phyloP scores from a whole-genome alignment of 164 flowering plant species.

The Annona squamosa region DNA sequence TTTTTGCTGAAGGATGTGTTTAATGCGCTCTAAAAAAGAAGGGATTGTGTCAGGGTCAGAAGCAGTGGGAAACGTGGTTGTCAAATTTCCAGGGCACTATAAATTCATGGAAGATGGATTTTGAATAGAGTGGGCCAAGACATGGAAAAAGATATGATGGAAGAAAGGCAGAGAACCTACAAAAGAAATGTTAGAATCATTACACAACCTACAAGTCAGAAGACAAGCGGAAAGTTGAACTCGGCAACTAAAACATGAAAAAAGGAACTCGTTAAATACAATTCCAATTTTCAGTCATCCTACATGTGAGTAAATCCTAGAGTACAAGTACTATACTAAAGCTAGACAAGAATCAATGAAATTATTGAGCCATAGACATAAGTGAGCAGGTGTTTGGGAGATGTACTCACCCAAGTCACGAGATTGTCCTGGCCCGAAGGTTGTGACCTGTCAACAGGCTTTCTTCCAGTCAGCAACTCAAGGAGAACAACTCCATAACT shows the following conservation, averaged over 20 bases:
- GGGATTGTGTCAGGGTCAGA: too few relatives aligned
- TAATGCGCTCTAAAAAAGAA: too few relatives aligned
- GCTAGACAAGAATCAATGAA: constrained; percentile 2
- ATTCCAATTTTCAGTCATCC: not conserved
- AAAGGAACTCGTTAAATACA: not conserved
- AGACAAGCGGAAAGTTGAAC: not conserved
- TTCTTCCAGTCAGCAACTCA: constrained; percentile 88
- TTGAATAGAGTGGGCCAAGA: too few relatives aligned
- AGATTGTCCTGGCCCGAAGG: constrained; percentile 97
- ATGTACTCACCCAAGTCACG: constrained; percentile 78
- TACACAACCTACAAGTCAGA: too few relatives aligned
- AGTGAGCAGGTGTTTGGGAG: not conserved
- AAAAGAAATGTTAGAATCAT: too few relatives aligned
- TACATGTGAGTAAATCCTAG: not conserved
- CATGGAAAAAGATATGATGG: too few relatives aligned
- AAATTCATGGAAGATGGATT: too few relatives aligned
- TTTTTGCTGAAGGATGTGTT: too few relatives aligned
- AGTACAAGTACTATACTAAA: not conserved
- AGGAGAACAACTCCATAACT: constrained; percentile 98
- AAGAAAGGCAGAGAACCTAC: too few relatives aligned
- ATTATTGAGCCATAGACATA: not conserved
- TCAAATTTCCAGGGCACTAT: too few relatives aligned
- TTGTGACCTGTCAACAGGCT: constrained; percentile 95
- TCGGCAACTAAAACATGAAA: not conserved
- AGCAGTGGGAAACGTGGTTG: too few relatives aligned